Evolutionary conservation across 768 basidiomycete species (phyloP), one percentile per base, ranked within the genome.

Genomic region (Pluteus cervinus): DNA sequence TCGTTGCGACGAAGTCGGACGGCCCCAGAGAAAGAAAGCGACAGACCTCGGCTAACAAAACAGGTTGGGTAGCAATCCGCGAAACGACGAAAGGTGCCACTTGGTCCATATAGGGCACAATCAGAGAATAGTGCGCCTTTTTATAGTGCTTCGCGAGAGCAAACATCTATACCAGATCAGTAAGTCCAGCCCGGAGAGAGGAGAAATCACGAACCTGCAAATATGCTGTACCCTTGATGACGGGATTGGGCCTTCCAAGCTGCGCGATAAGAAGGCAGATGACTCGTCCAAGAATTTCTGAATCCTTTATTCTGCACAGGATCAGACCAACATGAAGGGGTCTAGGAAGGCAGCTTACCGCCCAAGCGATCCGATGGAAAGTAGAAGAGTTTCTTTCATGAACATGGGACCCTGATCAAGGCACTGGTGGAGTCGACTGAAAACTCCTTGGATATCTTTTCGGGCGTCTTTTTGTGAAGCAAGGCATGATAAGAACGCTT

Each of bases 91-190:
- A 79, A 1, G 79, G 73, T 1, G 81, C 76, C 26, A 93, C 68
- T 24, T 72, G 65, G 21, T 76, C 68, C 41, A 89, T 65, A 54
- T 82, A 81, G 2, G 87, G 89, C 5, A 73, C 69, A 10, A 88
- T 53, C 29, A 92, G 66, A 10, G 68, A 68, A 51, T 87, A 86
- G 0, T 78, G 71, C 0, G 67, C 52, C 52, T 84, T 84, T 22
- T 74, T 68, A 45, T 78, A 69, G 36, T 69, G 55, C 37, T 71
- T 78, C 16, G 79, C 69, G 12, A 87, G 51, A 1, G 66, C 64
- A 10, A 71, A 54, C 17, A 90, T 65, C 86, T 91, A 42, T 14
- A 11, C 25, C 10, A 11, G 21, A 18, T 33, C 18, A 44, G 22
- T 39, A n/a, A 8, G 22, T 28, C 5, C 12, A 16, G 29, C 18